Conservation (phyloP, 164 flowering plant genomes). For the Chimonanthus salicifolius region DNA sequence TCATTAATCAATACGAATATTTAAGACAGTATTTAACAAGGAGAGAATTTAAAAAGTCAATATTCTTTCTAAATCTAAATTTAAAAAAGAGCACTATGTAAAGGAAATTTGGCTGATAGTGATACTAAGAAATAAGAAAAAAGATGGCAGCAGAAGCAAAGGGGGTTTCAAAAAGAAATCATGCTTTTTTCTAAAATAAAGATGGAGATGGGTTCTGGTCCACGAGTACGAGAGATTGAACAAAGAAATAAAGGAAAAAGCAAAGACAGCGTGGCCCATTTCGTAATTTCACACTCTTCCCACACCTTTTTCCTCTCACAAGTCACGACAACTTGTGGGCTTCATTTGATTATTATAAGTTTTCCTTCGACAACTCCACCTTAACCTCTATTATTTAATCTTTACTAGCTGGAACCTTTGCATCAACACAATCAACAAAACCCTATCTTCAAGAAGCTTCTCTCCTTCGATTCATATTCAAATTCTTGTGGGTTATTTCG, state of each 20-base stretch:
- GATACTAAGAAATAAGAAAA: conserved; percentile 19
- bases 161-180: conserved; percentile 18
- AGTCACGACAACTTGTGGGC: conserved; percentile 30
- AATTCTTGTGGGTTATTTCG: no score
- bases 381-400: conserved; percentile 26
- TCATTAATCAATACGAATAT: neutral
- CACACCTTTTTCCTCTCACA: conserved; percentile 42
- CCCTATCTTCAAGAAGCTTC: no score
- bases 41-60: neutral
- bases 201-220: conserved; percentile 20
- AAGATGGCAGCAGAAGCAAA: conserved; percentile 11
- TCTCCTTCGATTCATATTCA: no score
- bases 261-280: conserved; percentile 46
- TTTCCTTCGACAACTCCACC: conserved; percentile 25
- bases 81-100: conserved; percentile 3
- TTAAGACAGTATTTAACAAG: neutral
- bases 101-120: conserved; percentile 32
- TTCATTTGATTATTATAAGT: conserved; percentile 20
- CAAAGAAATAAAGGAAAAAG: conserved; percentile 20
- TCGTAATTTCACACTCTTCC: conserved; percentile 58
- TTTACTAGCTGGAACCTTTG: neutral
- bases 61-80: neutral
- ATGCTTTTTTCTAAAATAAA: conserved; percentile 17
- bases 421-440: neutral
- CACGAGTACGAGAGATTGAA: neutral